Percentiles rank a stretch among this genome's conserved stretches.
phyloP scores from a whole-genome alignment of 148 eudicot species.

The Camellia sinensis region DNA sequence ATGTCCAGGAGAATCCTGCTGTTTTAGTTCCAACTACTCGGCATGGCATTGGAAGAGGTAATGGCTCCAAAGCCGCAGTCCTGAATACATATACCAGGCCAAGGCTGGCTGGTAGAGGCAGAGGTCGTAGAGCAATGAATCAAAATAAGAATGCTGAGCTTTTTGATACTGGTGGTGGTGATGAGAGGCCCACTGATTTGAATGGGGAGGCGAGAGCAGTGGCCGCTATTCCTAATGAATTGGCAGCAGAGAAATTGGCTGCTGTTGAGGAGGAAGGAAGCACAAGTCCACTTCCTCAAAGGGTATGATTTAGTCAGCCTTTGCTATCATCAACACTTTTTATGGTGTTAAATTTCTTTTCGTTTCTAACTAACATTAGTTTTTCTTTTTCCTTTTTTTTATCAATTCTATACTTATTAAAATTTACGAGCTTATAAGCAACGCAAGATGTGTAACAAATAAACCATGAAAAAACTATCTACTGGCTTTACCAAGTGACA shows the following conservation, averaged over 20 bases:
- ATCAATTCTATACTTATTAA: too few species aligned
- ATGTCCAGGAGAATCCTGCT: conserved; percentile 24
- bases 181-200: conserved; percentile 13
- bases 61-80: conserved; percentile 15
- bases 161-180: conserved; percentile 21
- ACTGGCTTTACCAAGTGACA: too few species aligned
- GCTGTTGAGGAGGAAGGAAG: conserved; percentile 36
- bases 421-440: too few species aligned
- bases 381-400: not conserved
- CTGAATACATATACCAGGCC: conserved; percentile 27
- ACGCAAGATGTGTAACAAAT: too few species aligned
- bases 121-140: conserved; percentile 20
- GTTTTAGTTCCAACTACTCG: conserved; percentile 30
- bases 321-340: not conserved
- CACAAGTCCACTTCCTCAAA: conserved; percentile 37
- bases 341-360: not conserved
- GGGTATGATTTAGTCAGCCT: conserved; percentile 17
- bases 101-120: conserved; percentile 34
- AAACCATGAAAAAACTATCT: too few species aligned
- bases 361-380: not conserved
- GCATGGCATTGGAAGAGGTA: conserved; percentile 30
- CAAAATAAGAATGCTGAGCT: conserved; percentile 26
- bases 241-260: conserved; percentile 26
- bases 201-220: conserved; percentile 16
- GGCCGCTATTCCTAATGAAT: conserved; percentile 26